These are phyloP conservation scores for Rhodosporidiobolus sp. DNA, from an alignment of 768 basidiomycete species.

Conservation along the genomic window DNA sequence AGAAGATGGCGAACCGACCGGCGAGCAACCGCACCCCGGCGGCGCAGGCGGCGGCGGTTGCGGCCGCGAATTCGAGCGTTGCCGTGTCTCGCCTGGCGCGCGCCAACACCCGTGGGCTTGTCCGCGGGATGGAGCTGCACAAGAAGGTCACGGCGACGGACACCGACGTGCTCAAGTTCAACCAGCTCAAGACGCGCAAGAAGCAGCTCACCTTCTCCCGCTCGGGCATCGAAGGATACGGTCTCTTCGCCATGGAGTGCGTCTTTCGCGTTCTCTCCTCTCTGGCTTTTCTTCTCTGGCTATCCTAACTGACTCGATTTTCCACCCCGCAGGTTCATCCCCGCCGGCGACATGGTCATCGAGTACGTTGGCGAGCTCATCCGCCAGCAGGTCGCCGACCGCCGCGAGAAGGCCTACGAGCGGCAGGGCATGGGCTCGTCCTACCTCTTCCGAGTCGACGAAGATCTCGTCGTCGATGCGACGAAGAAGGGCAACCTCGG, in stretches of 20 bases:
- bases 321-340: constrained; percentile 54
- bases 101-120: constrained; percentile 84
- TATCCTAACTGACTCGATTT: neutral
- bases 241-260: constrained; percentile 89
- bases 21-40: constrained; percentile 71
- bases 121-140: constrained; percentile 89
- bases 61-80: constrained; percentile 65
- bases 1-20: constrained; percentile 47
- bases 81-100: constrained; percentile 64
- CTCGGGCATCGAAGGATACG: constrained; percentile 95
- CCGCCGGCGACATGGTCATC: constrained; percentile 95
- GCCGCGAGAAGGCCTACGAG: constrained; percentile 94
- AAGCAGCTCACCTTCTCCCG: constrained; percentile 89
- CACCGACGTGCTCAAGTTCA: constrained; percentile 80
- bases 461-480: constrained; percentile 95
- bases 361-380: constrained; percentile 99
- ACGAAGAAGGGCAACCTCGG: constrained; percentile 99
- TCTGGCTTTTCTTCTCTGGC: neutral
- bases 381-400: constrained; percentile 74
- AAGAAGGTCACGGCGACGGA: constrained; percentile 63
- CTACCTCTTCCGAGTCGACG: constrained; percentile 96
- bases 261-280: constrained; percentile 46
- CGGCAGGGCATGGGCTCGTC: constrained; percentile 96
- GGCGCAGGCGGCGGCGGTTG: constrained; percentile 54
- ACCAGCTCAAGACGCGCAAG: constrained; percentile 95